phyloP scores from a whole-genome alignment of 2,329 filamentous ascomycete genomes.

The Boeremia lycopersici region DNA sequence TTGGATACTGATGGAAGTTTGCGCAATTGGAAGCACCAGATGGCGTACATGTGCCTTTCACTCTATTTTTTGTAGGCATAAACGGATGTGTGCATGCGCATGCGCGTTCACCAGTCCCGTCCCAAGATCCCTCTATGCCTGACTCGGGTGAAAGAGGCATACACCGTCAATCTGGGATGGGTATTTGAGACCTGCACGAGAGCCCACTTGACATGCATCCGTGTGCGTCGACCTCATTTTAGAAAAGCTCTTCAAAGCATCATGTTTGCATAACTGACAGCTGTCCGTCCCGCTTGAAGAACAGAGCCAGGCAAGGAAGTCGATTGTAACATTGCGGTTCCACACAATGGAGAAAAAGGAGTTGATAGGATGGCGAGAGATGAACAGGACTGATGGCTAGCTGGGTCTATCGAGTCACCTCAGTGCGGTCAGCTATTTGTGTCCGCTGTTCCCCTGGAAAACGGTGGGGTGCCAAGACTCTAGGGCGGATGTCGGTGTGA shows the following conservation, averaged over 20 bases:
- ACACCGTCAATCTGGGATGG: neutral
- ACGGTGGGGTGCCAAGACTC: constrained; percentile 5
- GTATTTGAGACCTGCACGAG: neutral
- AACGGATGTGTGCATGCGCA: too few relatives aligned
- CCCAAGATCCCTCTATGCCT: neutral
- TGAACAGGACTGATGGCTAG: neutral
- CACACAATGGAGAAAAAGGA: neutral
- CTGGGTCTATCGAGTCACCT: neutral
- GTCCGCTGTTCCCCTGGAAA: neutral
- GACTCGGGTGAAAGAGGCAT: constrained; percentile 3
- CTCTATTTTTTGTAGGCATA: neutral
- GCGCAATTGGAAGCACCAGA: neutral
- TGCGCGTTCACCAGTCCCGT: neutral
- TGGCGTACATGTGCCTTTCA: neutral
- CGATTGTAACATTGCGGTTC: neutral
- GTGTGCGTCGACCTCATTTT: neutral
- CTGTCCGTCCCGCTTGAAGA: neutral
- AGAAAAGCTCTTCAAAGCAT: neutral
- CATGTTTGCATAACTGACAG: neutral
- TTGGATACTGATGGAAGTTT: neutral
- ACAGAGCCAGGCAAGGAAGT: neutral
- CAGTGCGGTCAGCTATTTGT: neutral
- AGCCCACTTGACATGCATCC: neutral
- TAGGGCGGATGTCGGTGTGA: constrained; percentile 8
- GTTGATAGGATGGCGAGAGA: neutral